Percentiles rank a stretch among this genome's conserved stretches.
Evolutionary conservation across 345 rosid genomes (phyloP).

Genomic region (Linum tenue): DNA sequence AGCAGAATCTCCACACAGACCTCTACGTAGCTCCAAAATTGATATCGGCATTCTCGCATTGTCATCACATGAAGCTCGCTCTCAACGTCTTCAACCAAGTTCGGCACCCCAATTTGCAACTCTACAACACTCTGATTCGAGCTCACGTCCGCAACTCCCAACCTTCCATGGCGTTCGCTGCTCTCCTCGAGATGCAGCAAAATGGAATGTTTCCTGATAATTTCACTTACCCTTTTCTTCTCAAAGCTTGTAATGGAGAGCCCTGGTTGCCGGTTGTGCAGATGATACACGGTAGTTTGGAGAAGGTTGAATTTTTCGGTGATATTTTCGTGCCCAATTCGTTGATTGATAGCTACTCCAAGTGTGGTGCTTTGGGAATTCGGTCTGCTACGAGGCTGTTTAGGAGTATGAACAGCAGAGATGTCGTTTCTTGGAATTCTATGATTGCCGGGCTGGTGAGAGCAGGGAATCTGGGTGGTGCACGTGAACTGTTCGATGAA

Average conservation of each 20-base stretch:
- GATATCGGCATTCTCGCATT: constrained; percentile 55
- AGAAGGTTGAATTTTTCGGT: constrained; percentile 52
- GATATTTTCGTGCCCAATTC: constrained; percentile 85
- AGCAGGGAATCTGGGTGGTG: constrained; percentile 45
- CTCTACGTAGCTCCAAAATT: constrained; percentile 54
- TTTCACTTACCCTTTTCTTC: constrained; percentile 73
- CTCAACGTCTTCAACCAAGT: constrained; percentile 52
- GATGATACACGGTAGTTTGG: constrained; percentile 63
- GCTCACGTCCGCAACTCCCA: constrained; percentile 52
- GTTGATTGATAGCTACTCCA: constrained; percentile 64
- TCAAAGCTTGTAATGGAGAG: constrained; percentile 52
- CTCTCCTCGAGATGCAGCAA: constrained; percentile 53
- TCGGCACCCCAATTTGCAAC: constrained; percentile 41
- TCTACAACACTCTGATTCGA: constrained; percentile 60
- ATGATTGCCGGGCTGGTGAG: constrained; percentile 57
- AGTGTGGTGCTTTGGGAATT: constrained; percentile 59
- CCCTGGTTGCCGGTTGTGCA: constrained; percentile 44
- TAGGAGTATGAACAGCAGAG: constrained; percentile 40
- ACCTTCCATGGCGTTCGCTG: constrained; percentile 42
- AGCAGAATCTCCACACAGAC: constrained; percentile 49
- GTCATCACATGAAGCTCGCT: constrained; percentile 47
- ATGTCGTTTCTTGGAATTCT: constrained; percentile 76
- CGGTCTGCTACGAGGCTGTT: constrained; percentile 56
- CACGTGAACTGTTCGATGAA: constrained; percentile 60
- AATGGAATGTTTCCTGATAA: constrained; percentile 54